A percentile compares a stretch with the other conserved stretches of the same genome.
Evolutionary conservation across 2,329 filamentous ascomycete species (phyloP).

Genomic region (Dactylellina cionopaga): DNA sequence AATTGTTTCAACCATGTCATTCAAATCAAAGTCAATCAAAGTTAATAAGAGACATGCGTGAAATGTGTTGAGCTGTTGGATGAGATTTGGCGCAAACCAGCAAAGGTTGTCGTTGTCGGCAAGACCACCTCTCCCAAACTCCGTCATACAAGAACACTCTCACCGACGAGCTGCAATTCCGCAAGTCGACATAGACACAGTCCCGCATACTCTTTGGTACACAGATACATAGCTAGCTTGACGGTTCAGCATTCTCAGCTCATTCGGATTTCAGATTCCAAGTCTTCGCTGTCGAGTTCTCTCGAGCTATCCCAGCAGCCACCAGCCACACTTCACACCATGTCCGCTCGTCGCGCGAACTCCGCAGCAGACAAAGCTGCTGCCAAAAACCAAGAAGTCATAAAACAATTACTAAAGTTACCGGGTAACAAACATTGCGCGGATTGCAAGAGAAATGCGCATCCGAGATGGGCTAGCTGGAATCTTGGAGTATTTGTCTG

Average conservation of each 20-base stretch:
- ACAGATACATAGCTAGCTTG: not conserved
- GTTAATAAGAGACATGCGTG: constrained; percentile 5
- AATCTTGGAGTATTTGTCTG: constrained; percentile 97
- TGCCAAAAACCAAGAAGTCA: constrained; percentile 92
- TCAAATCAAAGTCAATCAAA: too few relatives aligned
- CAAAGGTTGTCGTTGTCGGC: constrained; percentile 30
- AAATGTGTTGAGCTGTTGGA: constrained; percentile 40
- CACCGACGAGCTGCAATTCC: constrained; percentile 4
- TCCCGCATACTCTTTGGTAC: not conserved
- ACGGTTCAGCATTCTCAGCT: not conserved
- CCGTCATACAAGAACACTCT: constrained; percentile 35
- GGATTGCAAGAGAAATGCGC: constrained; percentile 99
- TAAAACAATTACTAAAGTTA: constrained; percentile 93
- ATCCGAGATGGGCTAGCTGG: constrained; percentile 99
- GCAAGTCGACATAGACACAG: not conserved
- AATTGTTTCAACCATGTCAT: too few relatives aligned
- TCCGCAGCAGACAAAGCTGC: constrained; percentile 84
- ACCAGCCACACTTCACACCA: constrained; percentile 63
- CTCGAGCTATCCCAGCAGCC: not conserved
- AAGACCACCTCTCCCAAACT: constrained; percentile 46
- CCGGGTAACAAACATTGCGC: constrained; percentile 96
- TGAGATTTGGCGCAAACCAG: constrained; percentile 9
- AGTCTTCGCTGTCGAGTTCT: not conserved
- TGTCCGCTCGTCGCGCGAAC: constrained; percentile 79
- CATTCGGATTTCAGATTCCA: not conserved